Percentiles rank a stretch among this genome's conserved stretches.
phyloP scores from a whole-genome alignment of 2,329 filamentous ascomycete species.

The Talaromyces sp. region DNA sequence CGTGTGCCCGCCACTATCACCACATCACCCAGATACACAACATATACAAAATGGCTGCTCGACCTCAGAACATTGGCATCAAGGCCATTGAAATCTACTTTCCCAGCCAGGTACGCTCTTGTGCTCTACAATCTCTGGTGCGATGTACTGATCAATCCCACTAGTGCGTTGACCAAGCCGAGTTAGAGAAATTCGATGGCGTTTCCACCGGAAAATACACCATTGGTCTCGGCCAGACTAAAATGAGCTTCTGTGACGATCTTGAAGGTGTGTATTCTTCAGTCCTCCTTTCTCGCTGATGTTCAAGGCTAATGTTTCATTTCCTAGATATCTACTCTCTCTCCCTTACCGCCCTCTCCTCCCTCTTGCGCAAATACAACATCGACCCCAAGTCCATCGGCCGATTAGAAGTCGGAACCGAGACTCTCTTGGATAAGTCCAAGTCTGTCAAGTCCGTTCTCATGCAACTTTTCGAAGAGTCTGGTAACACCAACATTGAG shows the following conservation, averaged over 20 bases:
- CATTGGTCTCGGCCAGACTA: slow-evolving; percentile 84
- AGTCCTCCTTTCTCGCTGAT: not conserved
- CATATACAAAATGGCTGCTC: slow-evolving; percentile 58
- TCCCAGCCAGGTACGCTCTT: slow-evolving; percentile 70
- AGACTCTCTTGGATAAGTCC: slow-evolving; percentile 84
- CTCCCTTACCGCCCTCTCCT: slow-evolving; percentile 71
- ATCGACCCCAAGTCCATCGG: slow-evolving; percentile 75
- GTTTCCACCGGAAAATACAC: slow-evolving; percentile 81
- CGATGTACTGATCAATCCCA: not conserved
- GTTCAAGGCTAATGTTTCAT: not conserved
- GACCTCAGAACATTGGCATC: slow-evolving; percentile 84
- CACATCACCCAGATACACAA: not conserved
- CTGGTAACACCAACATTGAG: slow-evolving; percentile 77
- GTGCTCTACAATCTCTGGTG: not conserved
- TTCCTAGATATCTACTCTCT: slow-evolving; percentile 79
- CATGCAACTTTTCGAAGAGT: slow-evolving; percentile 74
- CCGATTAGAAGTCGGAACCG: slow-evolving; percentile 78
- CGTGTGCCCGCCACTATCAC: not conserved
- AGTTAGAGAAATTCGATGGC: slow-evolving; percentile 84
- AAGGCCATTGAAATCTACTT: slow-evolving; percentile 92
- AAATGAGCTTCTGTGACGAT: slow-evolving; percentile 90
- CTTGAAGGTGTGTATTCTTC: slow-evolving; percentile 61
- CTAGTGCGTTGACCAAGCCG: slow-evolving; percentile 78
- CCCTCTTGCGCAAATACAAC: slow-evolving; percentile 76
- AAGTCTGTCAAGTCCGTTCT: slow-evolving; percentile 86